Evolutionary conservation across 1,284 basidiomycete genomes (phyloP), one percentile per base, ranked within the genome.

Genomic region (Porodaedalea pini): DNA sequence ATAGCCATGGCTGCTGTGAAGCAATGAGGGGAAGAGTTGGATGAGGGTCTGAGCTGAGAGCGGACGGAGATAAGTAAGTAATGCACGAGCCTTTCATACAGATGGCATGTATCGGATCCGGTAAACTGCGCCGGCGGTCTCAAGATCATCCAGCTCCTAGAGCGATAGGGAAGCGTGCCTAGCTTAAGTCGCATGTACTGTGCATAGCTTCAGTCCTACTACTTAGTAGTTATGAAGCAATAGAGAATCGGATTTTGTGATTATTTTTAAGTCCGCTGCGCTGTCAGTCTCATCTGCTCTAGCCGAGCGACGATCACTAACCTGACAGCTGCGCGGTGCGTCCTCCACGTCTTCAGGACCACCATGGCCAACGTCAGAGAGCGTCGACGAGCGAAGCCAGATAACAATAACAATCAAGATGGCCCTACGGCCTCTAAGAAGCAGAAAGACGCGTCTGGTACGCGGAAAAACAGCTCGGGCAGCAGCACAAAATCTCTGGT

Each of bases 1-100:
- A 86, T 79, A 40, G 79, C 71, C 83, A 86, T 86, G 58, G 54
- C 6, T 61, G 54, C 29, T 47, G 19, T 17, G 15, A 4, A 31
- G 13, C n/a, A 34, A 21, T 6, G 25, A 51, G 49, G 23, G 32
- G 21, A 23, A 34, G 27, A 39, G 21, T 11, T 17, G 49, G 49
- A 51, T 13, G 29, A n/a, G 29, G 25, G 25, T 10, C 19, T 34
- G 32, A 17, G 19, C 40, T 41, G 19, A 41, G 40, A 17, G 31
- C 21, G 44, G 21, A 47, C 13, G 31, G 50, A 52, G 15, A 45
- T 13, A 29, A 11, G 44, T 45, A 45, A n/a, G 19, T 45, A 10
- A 45, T 45, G 11, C 21, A 27, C n/a, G 27, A 8, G 17, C 29
- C 5, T 36, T 37, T 51, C 36, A 23, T n/a, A 2, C 13, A 15